Conservation (phyloP, 2,329 filamentous ascomycete genomes). For the Dactylonectria macrodidyma region DNA sequence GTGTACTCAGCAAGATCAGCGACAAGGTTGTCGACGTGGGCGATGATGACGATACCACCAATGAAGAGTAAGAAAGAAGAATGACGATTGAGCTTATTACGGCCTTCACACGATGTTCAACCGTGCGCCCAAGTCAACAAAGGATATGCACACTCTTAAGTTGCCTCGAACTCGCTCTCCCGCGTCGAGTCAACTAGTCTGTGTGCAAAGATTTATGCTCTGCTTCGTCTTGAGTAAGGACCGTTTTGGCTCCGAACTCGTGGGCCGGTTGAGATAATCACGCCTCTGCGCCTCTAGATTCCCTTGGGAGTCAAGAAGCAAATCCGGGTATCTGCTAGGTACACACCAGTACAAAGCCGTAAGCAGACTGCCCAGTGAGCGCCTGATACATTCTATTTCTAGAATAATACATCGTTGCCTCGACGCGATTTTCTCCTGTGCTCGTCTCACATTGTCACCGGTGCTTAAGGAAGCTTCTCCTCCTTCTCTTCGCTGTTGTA, state of each 20-base stretch:
- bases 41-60: slow-evolving; percentile 56
- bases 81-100: slow-evolving; percentile 39
- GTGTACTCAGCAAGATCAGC: slow-evolving; percentile 82
- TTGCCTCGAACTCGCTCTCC: slow-evolving; percentile 84
- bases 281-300: slow-evolving; percentile 42
- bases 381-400: slow-evolving; percentile 50
- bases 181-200: slow-evolving; percentile 96
- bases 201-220: slow-evolving; percentile 85
- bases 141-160: slow-evolving; percentile 91
- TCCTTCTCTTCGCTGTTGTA: neutral
- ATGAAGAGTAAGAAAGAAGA: slow-evolving; percentile 55
- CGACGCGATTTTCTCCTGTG: neutral
- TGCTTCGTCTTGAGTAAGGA: slow-evolving; percentile 57
- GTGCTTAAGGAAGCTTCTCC: too few relatives aligned
- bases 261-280: slow-evolving; percentile 52
- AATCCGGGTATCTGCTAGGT: slow-evolving; percentile 55
- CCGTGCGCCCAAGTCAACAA: slow-evolving; percentile 24
- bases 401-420: neutral
- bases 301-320: slow-evolving; percentile 48
- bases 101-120: slow-evolving; percentile 6
- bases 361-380: slow-evolving; percentile 46
- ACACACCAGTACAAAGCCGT: slow-evolving; percentile 49
- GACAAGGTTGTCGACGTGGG: slow-evolving; percentile 89
- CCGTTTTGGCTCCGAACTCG: slow-evolving; percentile 66
- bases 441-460: neutral